Conservation (phyloP, 352 stramenopile species). For the Pythium dissimile region DNA sequence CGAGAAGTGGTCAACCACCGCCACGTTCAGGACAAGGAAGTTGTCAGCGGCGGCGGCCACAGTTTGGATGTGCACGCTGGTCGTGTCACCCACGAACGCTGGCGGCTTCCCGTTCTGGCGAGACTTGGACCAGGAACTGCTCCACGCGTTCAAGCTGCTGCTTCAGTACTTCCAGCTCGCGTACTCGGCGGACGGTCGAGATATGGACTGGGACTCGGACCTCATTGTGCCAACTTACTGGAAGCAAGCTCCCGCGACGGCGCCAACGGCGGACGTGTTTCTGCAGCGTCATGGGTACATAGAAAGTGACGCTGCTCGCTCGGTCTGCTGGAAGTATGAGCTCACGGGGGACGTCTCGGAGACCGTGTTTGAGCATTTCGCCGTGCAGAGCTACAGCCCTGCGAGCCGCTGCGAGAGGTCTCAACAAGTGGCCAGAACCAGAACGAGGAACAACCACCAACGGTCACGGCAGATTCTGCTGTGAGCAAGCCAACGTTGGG, state of each 20-base stretch:
- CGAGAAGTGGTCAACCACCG: constrained; percentile 16
- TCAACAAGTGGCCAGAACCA: too few relatives aligned
- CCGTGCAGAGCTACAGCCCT: constrained; percentile 19
- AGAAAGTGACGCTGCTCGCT: not conserved
- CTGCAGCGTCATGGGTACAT: constrained; percentile 6
- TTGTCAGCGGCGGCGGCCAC: too few relatives aligned
- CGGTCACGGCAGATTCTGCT: too few relatives aligned
- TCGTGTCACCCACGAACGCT: constrained; percentile 5
- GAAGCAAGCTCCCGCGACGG: not conserved
- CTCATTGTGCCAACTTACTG: constrained; percentile 24
- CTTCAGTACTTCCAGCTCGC: constrained; percentile 22
- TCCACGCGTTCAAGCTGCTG: constrained; percentile 20
- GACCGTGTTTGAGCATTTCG: constrained; percentile 24
- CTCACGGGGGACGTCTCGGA: constrained; percentile 13
- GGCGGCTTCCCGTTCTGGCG: constrained; percentile 5
- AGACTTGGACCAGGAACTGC: constrained; percentile 12
- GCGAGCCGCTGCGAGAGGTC: too few relatives aligned
- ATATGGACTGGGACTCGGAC: constrained; percentile 20
- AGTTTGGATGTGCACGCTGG: not conserved
- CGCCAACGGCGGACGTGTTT: not conserved
- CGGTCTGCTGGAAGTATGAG: constrained; percentile 22
- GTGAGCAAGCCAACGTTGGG: not conserved
- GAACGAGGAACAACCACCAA: not conserved
- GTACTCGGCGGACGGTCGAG: constrained; percentile 10
- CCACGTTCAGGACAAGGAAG: not conserved